Percentiles rank a stretch among this genome's conserved stretches.
Evolutionary conservation across 768 basidiomycete genomes (phyloP).

Genomic region (Pleurotus tuoliensis): DNA sequence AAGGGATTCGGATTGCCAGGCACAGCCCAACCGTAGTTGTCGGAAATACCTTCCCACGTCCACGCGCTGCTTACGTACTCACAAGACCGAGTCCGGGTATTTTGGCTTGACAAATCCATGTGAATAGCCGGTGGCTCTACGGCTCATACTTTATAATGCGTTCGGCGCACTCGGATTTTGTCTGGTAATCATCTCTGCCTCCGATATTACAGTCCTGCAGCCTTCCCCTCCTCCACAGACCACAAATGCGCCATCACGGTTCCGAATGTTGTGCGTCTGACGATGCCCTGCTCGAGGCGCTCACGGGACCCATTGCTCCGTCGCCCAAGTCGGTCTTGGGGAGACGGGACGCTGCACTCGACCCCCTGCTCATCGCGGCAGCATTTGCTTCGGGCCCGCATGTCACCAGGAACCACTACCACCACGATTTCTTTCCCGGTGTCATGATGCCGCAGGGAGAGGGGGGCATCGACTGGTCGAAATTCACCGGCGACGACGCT

Average conservation of each 20-base stretch:
- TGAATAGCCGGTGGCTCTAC: slow-evolving; percentile 5
- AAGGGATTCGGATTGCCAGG: neutral
- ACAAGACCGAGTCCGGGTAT: no score
- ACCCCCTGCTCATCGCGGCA: slow-evolving; percentile 76
- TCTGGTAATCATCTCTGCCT: neutral
- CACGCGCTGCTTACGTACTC: no score
- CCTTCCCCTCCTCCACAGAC: slow-evolving; percentile 3
- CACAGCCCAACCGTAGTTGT: neutral
- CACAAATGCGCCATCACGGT: slow-evolving; percentile 16
- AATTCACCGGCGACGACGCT: slow-evolving; percentile 43
- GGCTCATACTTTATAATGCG: neutral
- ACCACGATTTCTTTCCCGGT: slow-evolving; percentile 73
- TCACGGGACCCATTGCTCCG: slow-evolving; percentile 50
- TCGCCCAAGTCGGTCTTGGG: slow-evolving; percentile 39
- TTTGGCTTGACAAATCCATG: neutral
- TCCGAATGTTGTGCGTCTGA: slow-evolving; percentile 36
- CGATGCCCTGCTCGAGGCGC: slow-evolving; percentile 59
- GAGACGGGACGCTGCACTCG: slow-evolving; percentile 69
- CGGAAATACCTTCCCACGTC: no score
- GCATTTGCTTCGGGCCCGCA: slow-evolving; percentile 72
- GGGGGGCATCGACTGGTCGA: slow-evolving; percentile 56
- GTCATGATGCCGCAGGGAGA: slow-evolving; percentile 49
- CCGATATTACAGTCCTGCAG: neutral
- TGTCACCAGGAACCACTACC: slow-evolving; percentile 81
- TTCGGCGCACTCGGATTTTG: neutral